These are phyloP conservation scores for Phaseolus coccineus DNA, from an alignment of 331 rosid species.

Conservation along the genomic window DNA sequence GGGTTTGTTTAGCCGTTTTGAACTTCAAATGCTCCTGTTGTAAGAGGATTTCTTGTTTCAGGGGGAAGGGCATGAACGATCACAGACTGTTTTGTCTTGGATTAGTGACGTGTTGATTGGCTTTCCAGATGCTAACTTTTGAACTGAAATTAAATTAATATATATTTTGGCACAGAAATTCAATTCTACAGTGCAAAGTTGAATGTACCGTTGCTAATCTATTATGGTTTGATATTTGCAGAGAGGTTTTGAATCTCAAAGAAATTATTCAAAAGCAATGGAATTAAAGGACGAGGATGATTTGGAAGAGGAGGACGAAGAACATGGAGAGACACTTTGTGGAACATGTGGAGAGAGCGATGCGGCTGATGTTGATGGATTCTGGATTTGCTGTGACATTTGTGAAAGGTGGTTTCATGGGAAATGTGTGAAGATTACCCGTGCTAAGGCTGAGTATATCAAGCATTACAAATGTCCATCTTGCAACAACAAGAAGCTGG, in stretches of 20 bases:
- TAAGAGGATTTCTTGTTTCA: neutral
- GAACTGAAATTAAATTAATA: no score
- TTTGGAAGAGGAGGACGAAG: slow-evolving; percentile 67
- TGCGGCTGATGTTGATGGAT: slow-evolving; percentile 55
- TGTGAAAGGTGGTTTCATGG: slow-evolving; percentile 93
- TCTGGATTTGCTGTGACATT: slow-evolving; percentile 81
- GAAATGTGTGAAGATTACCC: slow-evolving; percentile 84
- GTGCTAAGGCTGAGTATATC: slow-evolving; percentile 76
- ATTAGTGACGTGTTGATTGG: no score
- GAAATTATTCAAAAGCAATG: slow-evolving; percentile 51
- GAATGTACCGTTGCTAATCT: neutral
- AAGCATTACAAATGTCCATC: slow-evolving; percentile 85
- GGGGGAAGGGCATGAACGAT: neutral
- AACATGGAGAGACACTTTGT: slow-evolving; percentile 70
- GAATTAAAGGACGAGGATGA: slow-evolving; percentile 60
- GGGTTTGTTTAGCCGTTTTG: neutral
- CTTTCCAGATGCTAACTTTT: no score
- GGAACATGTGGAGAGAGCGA: slow-evolving; percentile 81
- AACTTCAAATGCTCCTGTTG: neutral
- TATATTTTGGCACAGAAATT: no score
- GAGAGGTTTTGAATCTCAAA: slow-evolving; percentile 68
- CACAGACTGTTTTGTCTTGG: neutral
- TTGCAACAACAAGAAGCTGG: slow-evolving; percentile 73
- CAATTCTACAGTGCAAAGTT: no score
- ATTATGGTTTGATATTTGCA: slow-evolving; percentile 50